These are phyloP conservation scores for Hevea brasiliensis DNA, from an alignment of 345 rosid species.

Conservation along the genomic window DNA sequence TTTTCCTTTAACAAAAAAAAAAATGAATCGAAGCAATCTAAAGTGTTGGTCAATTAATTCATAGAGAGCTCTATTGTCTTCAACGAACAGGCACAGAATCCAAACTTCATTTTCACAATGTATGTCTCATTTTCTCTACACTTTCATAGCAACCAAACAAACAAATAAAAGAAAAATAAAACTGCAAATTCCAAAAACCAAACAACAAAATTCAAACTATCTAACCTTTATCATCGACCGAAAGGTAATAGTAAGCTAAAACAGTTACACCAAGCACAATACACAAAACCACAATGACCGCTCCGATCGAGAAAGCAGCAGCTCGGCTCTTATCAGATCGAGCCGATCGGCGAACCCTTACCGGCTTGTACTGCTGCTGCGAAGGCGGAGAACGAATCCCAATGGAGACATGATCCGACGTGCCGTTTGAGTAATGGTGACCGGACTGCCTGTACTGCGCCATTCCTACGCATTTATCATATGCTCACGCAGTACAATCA, in stretches of 20 bases:
- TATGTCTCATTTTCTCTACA: background rate
- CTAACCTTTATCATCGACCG: constrained; percentile 49
- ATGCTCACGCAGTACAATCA: background rate
- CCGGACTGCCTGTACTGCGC: constrained; percentile 92
- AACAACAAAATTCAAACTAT: background rate
- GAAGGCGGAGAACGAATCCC: constrained; percentile 45
- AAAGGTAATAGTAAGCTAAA: constrained; percentile 61
- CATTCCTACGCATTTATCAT: constrained; percentile 35
- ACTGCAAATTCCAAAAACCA: too few relatives aligned
- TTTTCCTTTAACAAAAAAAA: too few relatives aligned
- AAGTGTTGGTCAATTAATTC: background rate
- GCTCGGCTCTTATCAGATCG: constrained; percentile 55
- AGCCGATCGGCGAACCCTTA: constrained; percentile 57
- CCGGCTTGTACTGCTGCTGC: constrained; percentile 38
- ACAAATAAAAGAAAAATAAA: background rate
- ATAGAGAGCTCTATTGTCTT: background rate
- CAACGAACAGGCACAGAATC: background rate
- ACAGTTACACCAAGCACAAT: constrained; percentile 57
- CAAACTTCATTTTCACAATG: background rate
- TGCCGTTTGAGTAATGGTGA: constrained; percentile 45
- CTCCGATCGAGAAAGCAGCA: constrained; percentile 48
- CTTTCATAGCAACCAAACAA: constrained; percentile 16
- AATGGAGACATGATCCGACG: constrained; percentile 59
- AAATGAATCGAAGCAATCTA: background rate
- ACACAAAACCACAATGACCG: constrained; percentile 48